phyloP scores from a whole-genome alignment of 192 early-diverging fungal genomes.

The Spinellus fusiger region DNA sequence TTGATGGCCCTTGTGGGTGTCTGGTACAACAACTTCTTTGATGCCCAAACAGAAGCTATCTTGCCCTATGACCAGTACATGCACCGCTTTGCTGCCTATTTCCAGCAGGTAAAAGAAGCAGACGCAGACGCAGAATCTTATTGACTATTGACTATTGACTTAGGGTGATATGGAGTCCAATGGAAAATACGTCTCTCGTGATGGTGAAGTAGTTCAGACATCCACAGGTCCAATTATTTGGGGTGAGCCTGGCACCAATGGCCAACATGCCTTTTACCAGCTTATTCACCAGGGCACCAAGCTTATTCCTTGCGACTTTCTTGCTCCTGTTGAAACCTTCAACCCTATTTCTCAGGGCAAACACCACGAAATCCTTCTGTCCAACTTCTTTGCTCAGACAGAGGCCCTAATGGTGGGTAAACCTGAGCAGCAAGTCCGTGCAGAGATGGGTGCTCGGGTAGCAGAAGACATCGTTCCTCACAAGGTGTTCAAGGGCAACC shows the following conservation, averaged over 20 bases:
- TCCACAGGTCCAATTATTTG: conserved; percentile 96
- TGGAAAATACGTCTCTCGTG: conserved; percentile 89
- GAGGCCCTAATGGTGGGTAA: conserved; percentile 98
- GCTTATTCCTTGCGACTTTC: conserved; percentile 91
- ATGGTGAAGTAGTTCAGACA: conserved; percentile 74
- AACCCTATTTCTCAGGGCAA: conserved; percentile 82
- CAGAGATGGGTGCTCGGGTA: conserved; percentile 71
- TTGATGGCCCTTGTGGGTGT: conserved; percentile 84
- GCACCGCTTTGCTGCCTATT: conserved; percentile 96
- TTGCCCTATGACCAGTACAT: conserved; percentile 99
- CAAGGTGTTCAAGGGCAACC: conserved; percentile 98
- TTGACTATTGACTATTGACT: background rate
- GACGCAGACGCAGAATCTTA: too few relatives aligned
- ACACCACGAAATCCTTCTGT: conserved; percentile 95
- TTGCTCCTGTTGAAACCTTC: conserved; percentile 89
- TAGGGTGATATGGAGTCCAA: conserved; percentile 99
- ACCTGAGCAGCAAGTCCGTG: conserved; percentile 65
- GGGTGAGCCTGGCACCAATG: conserved; percentile 99
- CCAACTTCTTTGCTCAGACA: conserved; percentile 99
- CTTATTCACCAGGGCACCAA: conserved; percentile 99
- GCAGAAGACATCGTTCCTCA: conserved; percentile 72
- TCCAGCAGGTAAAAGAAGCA: conserved; percentile 90
- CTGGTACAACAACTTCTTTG: conserved; percentile 99
- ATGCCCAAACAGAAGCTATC: conserved; percentile 88
- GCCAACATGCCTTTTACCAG: conserved; percentile 99